Evolutionary conservation across 306 rosid genomes (phyloP).

Genomic region (Cucurbita moschata): DNA sequence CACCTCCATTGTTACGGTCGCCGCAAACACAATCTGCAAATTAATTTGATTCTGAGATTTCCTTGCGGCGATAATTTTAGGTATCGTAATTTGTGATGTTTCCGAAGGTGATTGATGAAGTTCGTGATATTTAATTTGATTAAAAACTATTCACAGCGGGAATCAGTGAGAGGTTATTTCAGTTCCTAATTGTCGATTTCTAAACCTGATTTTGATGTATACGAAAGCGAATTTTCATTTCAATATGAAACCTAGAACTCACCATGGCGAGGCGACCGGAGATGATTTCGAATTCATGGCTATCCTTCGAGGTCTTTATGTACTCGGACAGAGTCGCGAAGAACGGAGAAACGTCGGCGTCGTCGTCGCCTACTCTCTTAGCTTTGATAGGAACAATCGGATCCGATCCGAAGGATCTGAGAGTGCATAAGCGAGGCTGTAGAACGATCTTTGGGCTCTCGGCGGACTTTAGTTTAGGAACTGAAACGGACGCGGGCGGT

Average conservation of each 20-base stretch:
- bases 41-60: background rate
- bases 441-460: constrained; percentile 44
- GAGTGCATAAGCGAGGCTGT: constrained; percentile 76
- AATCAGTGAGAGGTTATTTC: background rate
- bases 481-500: constrained; percentile 19
- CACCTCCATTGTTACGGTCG: constrained; percentile 47
- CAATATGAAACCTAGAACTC: background rate
- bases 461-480: constrained; percentile 22
- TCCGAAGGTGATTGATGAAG: background rate
- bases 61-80: background rate
- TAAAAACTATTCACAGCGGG: background rate
- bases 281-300: constrained; percentile 80
- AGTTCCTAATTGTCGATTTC: background rate
- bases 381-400: constrained; percentile 24
- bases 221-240: background rate
- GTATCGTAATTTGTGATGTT: background rate
- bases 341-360: constrained; percentile 36
- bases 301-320: constrained; percentile 68
- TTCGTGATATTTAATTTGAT: background rate
- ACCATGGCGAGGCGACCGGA: constrained; percentile 99
- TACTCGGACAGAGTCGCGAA: constrained; percentile 65
- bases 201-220: background rate
- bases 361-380: constrained; percentile 15
- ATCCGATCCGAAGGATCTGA: constrained; percentile 76
- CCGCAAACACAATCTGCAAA: constrained; percentile 68